Evolutionary conservation across 768 basidiomycete genomes (phyloP), one percentile per base, ranked within the genome.

Genomic region (Serendipita sp.): DNA sequence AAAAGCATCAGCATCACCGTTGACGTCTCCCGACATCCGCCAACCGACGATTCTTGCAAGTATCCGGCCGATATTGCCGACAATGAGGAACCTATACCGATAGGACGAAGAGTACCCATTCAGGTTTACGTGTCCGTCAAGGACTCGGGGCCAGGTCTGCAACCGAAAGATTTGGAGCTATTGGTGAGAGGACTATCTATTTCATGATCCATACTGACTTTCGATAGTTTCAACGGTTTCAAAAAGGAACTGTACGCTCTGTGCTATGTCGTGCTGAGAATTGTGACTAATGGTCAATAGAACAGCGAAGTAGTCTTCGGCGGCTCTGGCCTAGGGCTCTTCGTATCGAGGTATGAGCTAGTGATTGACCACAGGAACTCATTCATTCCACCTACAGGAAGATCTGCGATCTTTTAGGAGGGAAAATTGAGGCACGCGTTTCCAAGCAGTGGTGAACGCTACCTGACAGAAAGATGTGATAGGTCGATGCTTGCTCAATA

Each of bases 121-220:
- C 77, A 72, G 66, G 68, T 77, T 15, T 78, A 76, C 54, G 71
- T 75, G 1, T 67, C 73, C 15, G 73, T 74, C 2, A 68, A 66
- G 41, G 75, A 76, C 65, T 72, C 72, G 2, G 75, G 75, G 38
- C 75, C 76, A n/a, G 76, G 76, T 2, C 68, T 77, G 35, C 73
- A 71, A 18, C 69, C 71, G 5, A 70, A 72, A n/a, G 75, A 76
- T 63, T 68, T 77, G 18, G 67, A 72, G 2, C 67, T 74, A 63
- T 68, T 77, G 2, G 56, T 60, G 2, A n/a, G 56, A 2, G 10
- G 35, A n/a, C 11, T 36, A 10, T 18, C 10, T n/a, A 38, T 16
- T 18, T n/a, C 23, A n/a, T 36, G 28, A 60, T 4, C 3, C 16
- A 28, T 32, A 10, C 34, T 60, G 35, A 60, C 5, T 28, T 11